Base-by-base conservation (phyloP, 2,329 filamentous ascomycete species). In the Trichoderma simmonsii region DNA sequence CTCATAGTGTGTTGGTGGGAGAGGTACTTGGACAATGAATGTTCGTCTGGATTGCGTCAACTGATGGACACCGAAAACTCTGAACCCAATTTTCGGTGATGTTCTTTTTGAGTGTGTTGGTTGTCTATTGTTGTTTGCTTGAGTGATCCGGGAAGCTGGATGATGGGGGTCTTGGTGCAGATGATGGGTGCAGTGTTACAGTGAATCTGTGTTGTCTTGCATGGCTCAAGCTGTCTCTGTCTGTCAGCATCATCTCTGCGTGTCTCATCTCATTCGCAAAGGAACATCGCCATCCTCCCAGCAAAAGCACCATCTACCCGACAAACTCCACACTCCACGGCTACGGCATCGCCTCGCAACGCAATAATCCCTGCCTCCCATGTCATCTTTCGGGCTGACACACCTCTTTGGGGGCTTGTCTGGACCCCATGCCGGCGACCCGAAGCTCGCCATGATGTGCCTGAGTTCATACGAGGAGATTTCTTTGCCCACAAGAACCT, bases 341-440 rank as follows among this genome's bases (percentile, higher is more conserved):
- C 65, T 60, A 60, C 65, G 56, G 65, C 65, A 69, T 62, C 56
- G 57, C 57, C 28, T n/a, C 61, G 66, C 66, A n/a, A 34, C 56
- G 67, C 43, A n/a, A 48, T n/a, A 12, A 62, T 51, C 67, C 67
- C 67, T 70, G 67, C 8, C 36, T 59, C 28, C 28, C 67, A 54
- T 70, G 67, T 54, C 67, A 70, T 62, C 57, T 26, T 51, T 70
- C 67, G 57, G 67, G 67, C 67, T 62, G 57, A 70, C 67, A 34
- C 67, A 32, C 67, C 34, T 62, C 21, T 70, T 70, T 70, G 57
- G 66, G 66, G 66, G 65, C 28, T 51, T 43, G 21, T 43, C 57
- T 54, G n/a, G 32, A 39, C 48, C 43, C 48, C 15, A 30, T 43
- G 60, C 68, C 68, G 68, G 68, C 68, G 68, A 70, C 68, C 60